Evolutionary conservation across 306 rosid species (phyloP).

Genomic region (Lithocarpus polystachyus): DNA sequence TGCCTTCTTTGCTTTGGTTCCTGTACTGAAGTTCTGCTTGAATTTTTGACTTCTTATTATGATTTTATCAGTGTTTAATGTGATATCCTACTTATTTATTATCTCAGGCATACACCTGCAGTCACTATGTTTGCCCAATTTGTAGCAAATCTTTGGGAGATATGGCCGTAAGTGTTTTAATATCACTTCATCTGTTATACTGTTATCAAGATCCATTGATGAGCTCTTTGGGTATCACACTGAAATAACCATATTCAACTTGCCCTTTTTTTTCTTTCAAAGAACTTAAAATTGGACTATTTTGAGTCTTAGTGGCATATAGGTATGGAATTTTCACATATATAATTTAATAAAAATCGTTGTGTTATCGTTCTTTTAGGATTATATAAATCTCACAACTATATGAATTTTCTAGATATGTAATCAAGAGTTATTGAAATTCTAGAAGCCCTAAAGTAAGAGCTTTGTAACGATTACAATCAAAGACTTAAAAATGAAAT

Average conservation of each 20-base stretch:
- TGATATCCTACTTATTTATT: not conserved
- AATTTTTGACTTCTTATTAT: not conserved
- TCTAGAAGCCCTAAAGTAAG: too few relatives aligned
- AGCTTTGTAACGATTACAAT: too few relatives aligned
- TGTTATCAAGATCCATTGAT: not conserved
- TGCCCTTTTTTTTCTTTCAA: not conserved
- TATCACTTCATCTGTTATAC: not conserved
- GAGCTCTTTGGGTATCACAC: not conserved
- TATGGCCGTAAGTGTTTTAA: constrained; percentile 25
- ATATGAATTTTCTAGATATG: not conserved
- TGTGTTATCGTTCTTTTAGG: not conserved
- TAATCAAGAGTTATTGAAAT: too few relatives aligned
- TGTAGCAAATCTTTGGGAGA: constrained; percentile 35
- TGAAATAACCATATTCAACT: not conserved
- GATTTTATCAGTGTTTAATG: not conserved
- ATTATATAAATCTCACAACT: not conserved
- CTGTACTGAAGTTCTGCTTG: not conserved
- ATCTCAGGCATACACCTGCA: constrained; percentile 30
- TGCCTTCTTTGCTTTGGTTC: constrained; percentile 3
- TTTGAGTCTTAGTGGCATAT: not conserved
- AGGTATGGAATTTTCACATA: not conserved
- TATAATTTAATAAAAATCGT: not conserved
- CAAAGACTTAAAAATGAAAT: too few relatives aligned
- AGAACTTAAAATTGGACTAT: not conserved
- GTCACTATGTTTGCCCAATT: constrained; percentile 32